These are phyloP conservation scores for Chionographis japonica DNA, from an alignment of 106 monocot genomes.

Conservation along the genomic window DNA sequence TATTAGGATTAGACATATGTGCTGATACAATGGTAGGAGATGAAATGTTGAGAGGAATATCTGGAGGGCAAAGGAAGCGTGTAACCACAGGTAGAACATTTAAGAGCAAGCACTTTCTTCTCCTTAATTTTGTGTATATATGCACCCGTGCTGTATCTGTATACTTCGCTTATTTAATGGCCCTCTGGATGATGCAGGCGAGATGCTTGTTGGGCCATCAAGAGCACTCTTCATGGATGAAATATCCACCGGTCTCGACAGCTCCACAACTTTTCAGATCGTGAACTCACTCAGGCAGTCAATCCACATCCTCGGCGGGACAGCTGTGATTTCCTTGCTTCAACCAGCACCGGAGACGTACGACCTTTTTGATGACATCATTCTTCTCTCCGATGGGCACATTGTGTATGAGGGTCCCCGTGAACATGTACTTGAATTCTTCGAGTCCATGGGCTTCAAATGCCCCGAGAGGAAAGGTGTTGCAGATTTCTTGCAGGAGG, in stretches of 20 bases:
- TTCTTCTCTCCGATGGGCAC: conserved; percentile 53
- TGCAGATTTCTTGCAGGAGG: conserved; percentile 56
- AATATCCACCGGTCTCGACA: conserved; percentile 52
- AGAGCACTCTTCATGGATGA: conserved; percentile 52
- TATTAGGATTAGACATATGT: conserved; percentile 45
- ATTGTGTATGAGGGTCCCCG: conserved; percentile 45
- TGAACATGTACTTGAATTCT: conserved; percentile 38
- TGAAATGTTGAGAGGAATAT: conserved; percentile 45
- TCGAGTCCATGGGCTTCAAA: conserved; percentile 48
- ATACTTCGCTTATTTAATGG: too few species aligned
- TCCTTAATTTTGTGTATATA: too few species aligned
- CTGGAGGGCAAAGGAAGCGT: conserved; percentile 45
- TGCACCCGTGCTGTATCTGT: too few species aligned
- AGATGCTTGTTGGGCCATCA: conserved; percentile 55
- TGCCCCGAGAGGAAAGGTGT: conserved; percentile 47
- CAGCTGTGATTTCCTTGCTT: conserved; percentile 39
- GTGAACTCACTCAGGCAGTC: conserved; percentile 38
- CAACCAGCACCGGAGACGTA: conserved; percentile 58
- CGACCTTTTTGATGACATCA: conserved; percentile 49
- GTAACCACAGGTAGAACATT: conserved; percentile 32
- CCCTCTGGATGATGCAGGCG: conserved; percentile 16
- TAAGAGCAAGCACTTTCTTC: background rate
- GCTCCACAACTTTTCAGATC: conserved; percentile 53
- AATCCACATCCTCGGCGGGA: conserved; percentile 37
- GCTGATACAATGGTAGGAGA: conserved; percentile 56